These are phyloP conservation scores for Boletus eberwhitei DNA, from an alignment of 768 basidiomycete genomes.

Conservation along the genomic window DNA sequence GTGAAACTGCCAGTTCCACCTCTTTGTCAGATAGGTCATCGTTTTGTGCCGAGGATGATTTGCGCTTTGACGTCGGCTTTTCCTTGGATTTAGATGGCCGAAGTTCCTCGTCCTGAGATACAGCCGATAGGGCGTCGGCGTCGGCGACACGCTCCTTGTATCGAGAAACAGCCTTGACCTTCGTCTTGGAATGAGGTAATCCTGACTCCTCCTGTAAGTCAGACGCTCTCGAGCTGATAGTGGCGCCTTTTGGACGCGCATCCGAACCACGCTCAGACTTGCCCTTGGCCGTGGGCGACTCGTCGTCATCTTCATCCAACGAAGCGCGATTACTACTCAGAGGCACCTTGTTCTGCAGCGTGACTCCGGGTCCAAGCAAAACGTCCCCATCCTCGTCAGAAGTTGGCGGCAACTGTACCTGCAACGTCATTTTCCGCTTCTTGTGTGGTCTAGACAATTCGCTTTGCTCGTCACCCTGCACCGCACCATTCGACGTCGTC, in stretches of 20 bases:
- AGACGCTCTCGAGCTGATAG: background rate
- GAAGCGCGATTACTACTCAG: background rate
- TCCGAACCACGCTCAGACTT: background rate
- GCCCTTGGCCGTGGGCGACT: slow-evolving; percentile 3
- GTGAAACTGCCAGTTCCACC: background rate
- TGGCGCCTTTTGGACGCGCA: background rate
- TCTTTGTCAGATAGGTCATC: slow-evolving; percentile 3
- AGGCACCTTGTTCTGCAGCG: background rate
- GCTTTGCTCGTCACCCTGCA: background rate
- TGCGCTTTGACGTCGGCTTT: background rate
- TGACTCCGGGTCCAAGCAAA: background rate
- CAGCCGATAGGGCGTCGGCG: background rate
- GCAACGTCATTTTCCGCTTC: slow-evolving; percentile 15
- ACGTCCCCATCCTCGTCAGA: slow-evolving; percentile 8
- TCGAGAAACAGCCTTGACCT: background rate
- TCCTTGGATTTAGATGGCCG: slow-evolving; percentile 1
- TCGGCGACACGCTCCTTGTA: background rate
- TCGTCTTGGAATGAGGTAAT: background rate
- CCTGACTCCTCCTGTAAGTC: background rate
- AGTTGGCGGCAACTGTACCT: slow-evolving; percentile 6
- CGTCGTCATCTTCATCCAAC: slow-evolving; percentile 1
- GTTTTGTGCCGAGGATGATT: background rate
- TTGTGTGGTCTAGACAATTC: slow-evolving; percentile 16
- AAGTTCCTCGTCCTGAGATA: slow-evolving; percentile 2
- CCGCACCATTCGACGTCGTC: background rate